Base-by-base conservation (phyloP, 2,329 filamentous ascomycete species). In the Fusarium floridanum region DNA sequence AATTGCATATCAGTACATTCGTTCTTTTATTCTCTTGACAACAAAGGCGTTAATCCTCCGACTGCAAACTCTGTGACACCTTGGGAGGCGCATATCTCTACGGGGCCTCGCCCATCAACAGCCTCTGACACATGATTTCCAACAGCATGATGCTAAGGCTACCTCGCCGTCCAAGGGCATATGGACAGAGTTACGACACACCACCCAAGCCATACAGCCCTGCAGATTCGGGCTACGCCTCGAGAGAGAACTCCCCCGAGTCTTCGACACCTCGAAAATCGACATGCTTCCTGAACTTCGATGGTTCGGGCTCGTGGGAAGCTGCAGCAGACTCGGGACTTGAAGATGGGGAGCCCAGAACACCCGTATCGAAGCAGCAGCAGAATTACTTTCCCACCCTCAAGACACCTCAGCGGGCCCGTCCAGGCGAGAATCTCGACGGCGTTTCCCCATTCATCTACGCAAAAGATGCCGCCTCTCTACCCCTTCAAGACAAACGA, bases 141-240 rank as follows among this genome's bases (percentile, higher is more conserved):
- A 45, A 24, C 56, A 66, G 37, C 10, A 74, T 74, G 72, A 60
- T 79, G 63, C 53, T 48, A 45, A 41, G 66, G 12, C 64, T 69
- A 34, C 55, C 66, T 70, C 74, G 69, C 27, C 56, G 48, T 17
- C 57, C 66, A 39, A 60, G 57, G 41, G 61, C 45, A 36, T 34
- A 50, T 64, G 72, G 60, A 64, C 66, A 36, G 62, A 63, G 39
- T 17, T 56, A 39, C 8, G 59, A 65, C 22, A 37, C 36, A 43
- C 65, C 63, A 20, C 56, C 50, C 24, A 56, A 68, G 16, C 39
- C 61, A 12, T 16, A 61, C 29, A 81, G 76, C 55, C 76, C 77
- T 5, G 60, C 69, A 17, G 81, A 81, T 43, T 81, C 81, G 20
- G 80, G 78, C 17, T 83, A 83, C 59, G 68, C 71, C 37, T 80